Conservation (phyloP, 2,329 filamentous ascomycete genomes). For the Aspergillus neotritici region DNA sequence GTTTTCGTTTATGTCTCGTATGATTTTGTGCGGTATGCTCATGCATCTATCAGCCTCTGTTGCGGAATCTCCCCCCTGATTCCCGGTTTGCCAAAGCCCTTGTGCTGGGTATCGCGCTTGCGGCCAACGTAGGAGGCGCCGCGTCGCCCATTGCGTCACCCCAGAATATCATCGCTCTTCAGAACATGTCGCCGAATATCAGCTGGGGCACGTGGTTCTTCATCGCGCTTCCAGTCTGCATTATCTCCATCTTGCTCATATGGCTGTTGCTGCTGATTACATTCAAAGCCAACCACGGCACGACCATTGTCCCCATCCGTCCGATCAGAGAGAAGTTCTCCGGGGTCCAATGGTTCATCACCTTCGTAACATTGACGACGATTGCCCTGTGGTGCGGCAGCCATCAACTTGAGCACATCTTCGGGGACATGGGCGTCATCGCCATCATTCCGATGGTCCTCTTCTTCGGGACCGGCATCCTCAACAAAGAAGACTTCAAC, state of each 20-base stretch:
- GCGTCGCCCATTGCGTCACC: slow-evolving; percentile 95
- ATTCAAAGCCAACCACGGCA: slow-evolving; percentile 79
- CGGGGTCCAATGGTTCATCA: slow-evolving; percentile 89
- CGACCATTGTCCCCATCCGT: slow-evolving; percentile 84
- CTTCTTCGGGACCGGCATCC: slow-evolving; percentile 92
- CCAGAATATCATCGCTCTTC: slow-evolving; percentile 92
- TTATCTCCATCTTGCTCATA: slow-evolving; percentile 80
- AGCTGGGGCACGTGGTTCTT: slow-evolving; percentile 98
- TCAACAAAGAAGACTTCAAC: slow-evolving; percentile 99
- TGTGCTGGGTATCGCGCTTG: slow-evolving; percentile 88
- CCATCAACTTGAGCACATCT: slow-evolving; percentile 78
- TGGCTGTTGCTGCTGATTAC: slow-evolving; percentile 80
- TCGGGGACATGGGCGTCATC: slow-evolving; percentile 97
- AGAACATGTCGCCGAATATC: slow-evolving; percentile 88
- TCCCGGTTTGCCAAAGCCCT: slow-evolving; percentile 92
- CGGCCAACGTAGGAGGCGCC: slow-evolving; percentile 93
- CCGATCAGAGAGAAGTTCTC: slow-evolving; percentile 84
- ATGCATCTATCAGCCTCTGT: slow-evolving; percentile 60
- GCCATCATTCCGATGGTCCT: slow-evolving; percentile 92
- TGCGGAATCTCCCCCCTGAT: slow-evolving; percentile 84
- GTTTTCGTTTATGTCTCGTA: not conserved
- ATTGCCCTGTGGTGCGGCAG: slow-evolving; percentile 89
- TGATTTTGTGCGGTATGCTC: not conserved
- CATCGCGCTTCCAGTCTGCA: slow-evolving; percentile 84
- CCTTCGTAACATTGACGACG: slow-evolving; percentile 71